Evolutionary conservation across 1,139 yeast species (phyloP).

Genomic region (Protomyces gravidus): DNA sequence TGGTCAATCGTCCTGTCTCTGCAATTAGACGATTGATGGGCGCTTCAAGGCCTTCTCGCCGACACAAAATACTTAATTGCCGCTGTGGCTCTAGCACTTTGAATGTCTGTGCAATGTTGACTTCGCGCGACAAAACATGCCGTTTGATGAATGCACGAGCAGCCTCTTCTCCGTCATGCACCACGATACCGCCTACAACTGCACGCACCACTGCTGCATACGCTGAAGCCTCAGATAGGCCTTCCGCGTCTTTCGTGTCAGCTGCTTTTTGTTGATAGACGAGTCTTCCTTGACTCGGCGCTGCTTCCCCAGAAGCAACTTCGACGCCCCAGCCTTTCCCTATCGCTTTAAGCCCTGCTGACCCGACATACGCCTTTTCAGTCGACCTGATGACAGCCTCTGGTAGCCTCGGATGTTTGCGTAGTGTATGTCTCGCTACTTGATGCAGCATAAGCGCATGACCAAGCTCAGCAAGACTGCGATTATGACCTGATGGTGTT

Average conservation of each 20-base stretch:
- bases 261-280: slow-evolving; percentile 36
- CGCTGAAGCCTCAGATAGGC: slow-evolving; percentile 43
- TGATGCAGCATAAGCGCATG: slow-evolving; percentile 70
- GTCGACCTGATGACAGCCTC: slow-evolving; percentile 69
- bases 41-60: slow-evolving; percentile 65
- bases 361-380: slow-evolving; percentile 66
- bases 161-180: slow-evolving; percentile 55
- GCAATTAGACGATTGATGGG: slow-evolving; percentile 82
- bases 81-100: slow-evolving; percentile 80
- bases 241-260: slow-evolving; percentile 47
- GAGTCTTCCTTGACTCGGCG: slow-evolving; percentile 36
- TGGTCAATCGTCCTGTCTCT: slow-evolving; percentile 85
- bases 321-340: slow-evolving; percentile 86
- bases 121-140: slow-evolving; percentile 72
- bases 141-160: slow-evolving; percentile 63
- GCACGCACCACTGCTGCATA: slow-evolving; percentile 52
- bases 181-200: slow-evolving; percentile 44
- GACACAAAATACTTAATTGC: slow-evolving; percentile 73
- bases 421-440: slow-evolving; percentile 65
- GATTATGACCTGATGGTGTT: slow-evolving; percentile 33
- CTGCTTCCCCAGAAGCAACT: slow-evolving; percentile 49
- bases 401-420: slow-evolving; percentile 86
- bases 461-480: slow-evolving; percentile 50
- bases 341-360: slow-evolving; percentile 56
- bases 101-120: slow-evolving; percentile 69